phyloP scores from a whole-genome alignment of 352 stramenopile species.

The Phytophthora tubulina region DNA sequence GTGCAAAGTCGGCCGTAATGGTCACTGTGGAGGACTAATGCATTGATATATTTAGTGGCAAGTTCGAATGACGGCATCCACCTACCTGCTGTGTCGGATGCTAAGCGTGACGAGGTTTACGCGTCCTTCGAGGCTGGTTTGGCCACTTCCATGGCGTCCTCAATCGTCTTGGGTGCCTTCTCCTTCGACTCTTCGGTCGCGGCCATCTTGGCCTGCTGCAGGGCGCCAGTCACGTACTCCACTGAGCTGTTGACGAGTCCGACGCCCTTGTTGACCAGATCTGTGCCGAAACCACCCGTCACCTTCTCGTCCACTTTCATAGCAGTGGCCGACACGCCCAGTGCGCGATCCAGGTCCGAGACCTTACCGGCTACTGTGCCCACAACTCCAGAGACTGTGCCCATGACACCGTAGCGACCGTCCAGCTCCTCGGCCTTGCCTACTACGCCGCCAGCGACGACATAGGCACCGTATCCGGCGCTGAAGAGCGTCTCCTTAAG shows the following conservation, averaged over 20 bases:
- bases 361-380: conserved; percentile 65
- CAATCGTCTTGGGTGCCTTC: conserved; percentile 43
- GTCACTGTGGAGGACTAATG: conserved; percentile 8
- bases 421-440: conserved; percentile 73
- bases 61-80: not conserved
- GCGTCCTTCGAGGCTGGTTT: conserved; percentile 35
- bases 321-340: conserved; percentile 73
- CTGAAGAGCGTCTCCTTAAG: conserved; percentile 66
- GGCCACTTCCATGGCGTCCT: conserved; percentile 29
- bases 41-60: conserved; percentile 32
- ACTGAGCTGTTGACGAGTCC: conserved; percentile 73
- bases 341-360: conserved; percentile 60
- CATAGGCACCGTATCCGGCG: conserved; percentile 61
- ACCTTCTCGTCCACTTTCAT: conserved; percentile 79
- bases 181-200: conserved; percentile 50
- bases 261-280: conserved; percentile 58
- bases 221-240: conserved; percentile 69
- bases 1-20: too few relatives aligned
- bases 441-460: conserved; percentile 60
- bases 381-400: conserved; percentile 60
- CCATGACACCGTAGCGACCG: conserved; percentile 61
- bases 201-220: conserved; percentile 74
- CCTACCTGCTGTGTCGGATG: conserved; percentile 2
- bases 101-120: conserved; percentile 12
- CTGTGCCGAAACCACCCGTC: conserved; percentile 70